Evolutionary conservation across 257 asterid species (phyloP).

Genomic region (Ophiorrhiza pumila): DNA sequence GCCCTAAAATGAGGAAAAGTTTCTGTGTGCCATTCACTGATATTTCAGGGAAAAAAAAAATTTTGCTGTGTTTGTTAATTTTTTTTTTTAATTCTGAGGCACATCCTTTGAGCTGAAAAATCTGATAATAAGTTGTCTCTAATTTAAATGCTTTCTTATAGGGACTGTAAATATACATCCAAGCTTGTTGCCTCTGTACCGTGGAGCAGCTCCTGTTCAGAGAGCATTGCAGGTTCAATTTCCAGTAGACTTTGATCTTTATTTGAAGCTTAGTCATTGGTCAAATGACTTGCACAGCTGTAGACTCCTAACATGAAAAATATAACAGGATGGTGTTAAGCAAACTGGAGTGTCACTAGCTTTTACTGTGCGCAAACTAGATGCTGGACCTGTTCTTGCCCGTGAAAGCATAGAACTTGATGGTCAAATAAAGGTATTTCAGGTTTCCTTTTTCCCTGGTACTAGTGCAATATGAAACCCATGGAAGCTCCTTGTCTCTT

Average conservation of each 20-base stretch:
- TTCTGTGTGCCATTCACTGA: neutral
- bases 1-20: too few species aligned
- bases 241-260: constrained; percentile 9
- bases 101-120: constrained; percentile 1
- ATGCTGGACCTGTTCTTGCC: constrained; percentile 92
- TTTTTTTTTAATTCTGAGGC: neutral
- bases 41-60: neutral
- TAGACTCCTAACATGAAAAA: neutral
- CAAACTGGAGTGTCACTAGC: constrained; percentile 95
- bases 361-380: constrained; percentile 81
- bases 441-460: constrained; percentile 1
- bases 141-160: constrained; percentile 39
- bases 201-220: constrained; percentile 99
- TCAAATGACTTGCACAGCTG: neutral
- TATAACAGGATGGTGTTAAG: constrained; percentile 73
- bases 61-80: neutral
- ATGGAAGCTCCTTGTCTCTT: neutral
- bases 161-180: constrained; percentile 97
- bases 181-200: constrained; percentile 86
- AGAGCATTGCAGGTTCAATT: constrained; percentile 81
- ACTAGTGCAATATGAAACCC: neutral
- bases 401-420: constrained; percentile 52
- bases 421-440: constrained; percentile 70
- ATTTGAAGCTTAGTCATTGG: neutral
- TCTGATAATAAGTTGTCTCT: constrained; percentile 33